Evolutionary conservation across 805 yeast species (phyloP).

Genomic region (Metschnikowia bowlesiae): DNA sequence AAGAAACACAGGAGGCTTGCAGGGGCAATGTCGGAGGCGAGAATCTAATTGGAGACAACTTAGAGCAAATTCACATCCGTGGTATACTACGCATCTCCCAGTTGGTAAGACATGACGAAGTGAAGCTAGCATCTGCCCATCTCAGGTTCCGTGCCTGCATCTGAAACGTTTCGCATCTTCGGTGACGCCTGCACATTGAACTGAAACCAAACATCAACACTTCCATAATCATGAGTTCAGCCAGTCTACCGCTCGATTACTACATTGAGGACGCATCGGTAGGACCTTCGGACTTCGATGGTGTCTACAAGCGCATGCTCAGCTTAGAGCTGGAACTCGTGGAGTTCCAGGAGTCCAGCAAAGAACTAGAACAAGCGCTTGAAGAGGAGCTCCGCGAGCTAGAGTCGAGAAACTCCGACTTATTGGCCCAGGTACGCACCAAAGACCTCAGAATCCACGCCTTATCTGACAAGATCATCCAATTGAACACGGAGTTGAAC

Average conservation of each 20-base stretch:
- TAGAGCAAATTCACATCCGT: too few relatives aligned
- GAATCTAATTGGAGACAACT: too few relatives aligned
- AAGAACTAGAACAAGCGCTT: constrained; percentile 41
- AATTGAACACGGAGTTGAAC: constrained; percentile 20
- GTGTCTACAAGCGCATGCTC: constrained; percentile 21
- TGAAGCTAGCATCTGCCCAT: too few relatives aligned
- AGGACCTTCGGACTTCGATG: constrained; percentile 4
- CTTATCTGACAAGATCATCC: constrained; percentile 13
- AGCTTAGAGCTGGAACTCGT: constrained; percentile 35
- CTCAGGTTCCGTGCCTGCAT: neutral
- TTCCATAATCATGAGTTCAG: neutral
- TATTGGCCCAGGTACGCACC: constrained; percentile 15
- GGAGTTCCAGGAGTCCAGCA: constrained; percentile 43
- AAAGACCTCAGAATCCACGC: constrained; percentile 19
- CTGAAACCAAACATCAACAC: constrained; percentile 2
- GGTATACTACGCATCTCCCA: too few relatives aligned
- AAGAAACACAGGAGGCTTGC: neutral
- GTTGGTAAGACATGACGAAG: too few relatives aligned
- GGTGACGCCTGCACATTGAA: neutral
- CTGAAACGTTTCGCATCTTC: neutral
- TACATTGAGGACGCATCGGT: neutral
- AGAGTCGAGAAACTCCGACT: constrained; percentile 22
- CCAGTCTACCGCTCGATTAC: constrained; percentile 2
- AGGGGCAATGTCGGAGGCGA: too few relatives aligned
- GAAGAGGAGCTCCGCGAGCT: constrained; percentile 39